Evolutionary conservation across 192 early-diverging fungal species (phyloP).

Genomic region (Backusella tuberculispora): DNA sequence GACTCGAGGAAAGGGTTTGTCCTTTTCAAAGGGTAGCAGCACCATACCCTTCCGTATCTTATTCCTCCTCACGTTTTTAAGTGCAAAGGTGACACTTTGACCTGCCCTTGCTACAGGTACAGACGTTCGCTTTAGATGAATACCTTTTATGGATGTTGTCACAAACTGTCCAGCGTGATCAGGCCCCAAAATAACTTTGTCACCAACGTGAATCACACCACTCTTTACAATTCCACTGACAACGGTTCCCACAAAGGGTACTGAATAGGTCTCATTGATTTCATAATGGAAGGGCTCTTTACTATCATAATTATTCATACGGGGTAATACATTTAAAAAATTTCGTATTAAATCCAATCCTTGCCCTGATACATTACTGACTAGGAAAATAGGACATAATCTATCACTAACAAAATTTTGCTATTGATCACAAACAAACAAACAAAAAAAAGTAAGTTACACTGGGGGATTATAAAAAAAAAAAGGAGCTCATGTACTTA

Average conservation of each 20-base stretch:
- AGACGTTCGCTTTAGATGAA: conserved; percentile 87
- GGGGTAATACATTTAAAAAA: conserved; percentile 85
- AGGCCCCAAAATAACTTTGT: conserved; percentile 84
- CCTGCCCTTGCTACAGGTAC: conserved; percentile 79
- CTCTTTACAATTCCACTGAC: conserved; percentile 77
- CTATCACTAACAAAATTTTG: conserved; percentile 83
- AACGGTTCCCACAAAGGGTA: conserved; percentile 91
- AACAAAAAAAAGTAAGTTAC: background rate
- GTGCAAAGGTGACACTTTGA: conserved; percentile 82
- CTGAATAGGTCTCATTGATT: conserved; percentile 90
- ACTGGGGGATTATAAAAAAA: background rate
- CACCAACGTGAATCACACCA: conserved; percentile 76
- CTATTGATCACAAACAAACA: conserved; percentile 14
- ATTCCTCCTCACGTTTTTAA: conserved; percentile 82
- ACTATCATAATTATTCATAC: conserved; percentile 61
- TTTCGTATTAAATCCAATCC: conserved; percentile 66
- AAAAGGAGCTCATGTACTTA: conserved; percentile 34
- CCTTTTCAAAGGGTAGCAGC: conserved; percentile 54
- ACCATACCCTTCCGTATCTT: conserved; percentile 89
- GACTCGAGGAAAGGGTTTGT: conserved; percentile 54
- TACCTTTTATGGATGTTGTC: conserved; percentile 77
- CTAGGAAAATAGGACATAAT: conserved; percentile 92
- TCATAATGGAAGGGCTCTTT: conserved; percentile 71
- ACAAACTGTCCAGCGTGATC: conserved; percentile 81
- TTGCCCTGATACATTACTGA: conserved; percentile 89